These are phyloP conservation scores for Salix exigua DNA, from an alignment of 345 rosid species.

Conservation along the genomic window DNA sequence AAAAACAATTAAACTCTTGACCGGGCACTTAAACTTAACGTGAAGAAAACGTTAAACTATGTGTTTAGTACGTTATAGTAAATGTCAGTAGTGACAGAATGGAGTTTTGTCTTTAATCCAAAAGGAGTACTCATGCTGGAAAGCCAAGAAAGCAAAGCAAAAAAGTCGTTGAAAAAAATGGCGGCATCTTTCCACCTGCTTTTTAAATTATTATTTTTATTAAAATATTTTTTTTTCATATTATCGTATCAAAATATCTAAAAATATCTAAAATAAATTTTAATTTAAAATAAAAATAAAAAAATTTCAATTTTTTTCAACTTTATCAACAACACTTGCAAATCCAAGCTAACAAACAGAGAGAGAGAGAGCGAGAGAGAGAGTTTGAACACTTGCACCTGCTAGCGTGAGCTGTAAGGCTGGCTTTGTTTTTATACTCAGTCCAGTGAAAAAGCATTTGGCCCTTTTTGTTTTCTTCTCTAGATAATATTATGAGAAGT, in stretches of 20 bases:
- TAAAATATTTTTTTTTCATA: too few species aligned
- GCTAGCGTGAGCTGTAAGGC: conserved; percentile 22
- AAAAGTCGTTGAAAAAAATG: conserved; percentile 46
- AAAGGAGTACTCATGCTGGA: conserved; percentile 69
- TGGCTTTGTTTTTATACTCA: not conserved
- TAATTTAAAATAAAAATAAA: too few species aligned
- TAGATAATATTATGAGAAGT: conserved; percentile 22
- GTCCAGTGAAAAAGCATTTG: not conserved
- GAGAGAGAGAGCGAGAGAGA: not conserved
- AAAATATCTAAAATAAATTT: too few species aligned
- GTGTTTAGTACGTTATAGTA: too few species aligned
- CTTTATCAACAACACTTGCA: conserved; percentile 7
- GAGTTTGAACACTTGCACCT: not conserved
- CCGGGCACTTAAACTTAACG: conserved; percentile 9
- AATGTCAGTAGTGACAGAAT: conserved; percentile 13
- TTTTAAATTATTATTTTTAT: too few species aligned
- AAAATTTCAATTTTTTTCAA: too few species aligned
- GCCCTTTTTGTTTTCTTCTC: not conserved
- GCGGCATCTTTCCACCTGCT: conserved; percentile 54
- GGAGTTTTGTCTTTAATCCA: conserved; percentile 50
- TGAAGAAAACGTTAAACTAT: conserved; percentile 8
- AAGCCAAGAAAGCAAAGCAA: conserved; percentile 64
- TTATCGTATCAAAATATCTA: too few species aligned
- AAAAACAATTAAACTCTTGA: too few species aligned
- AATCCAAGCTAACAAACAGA: not conserved